These are phyloP conservation scores for Penicillium fuscoglaucum DNA, from an alignment of 2,329 filamentous ascomycete species.

Conservation along the genomic window DNA sequence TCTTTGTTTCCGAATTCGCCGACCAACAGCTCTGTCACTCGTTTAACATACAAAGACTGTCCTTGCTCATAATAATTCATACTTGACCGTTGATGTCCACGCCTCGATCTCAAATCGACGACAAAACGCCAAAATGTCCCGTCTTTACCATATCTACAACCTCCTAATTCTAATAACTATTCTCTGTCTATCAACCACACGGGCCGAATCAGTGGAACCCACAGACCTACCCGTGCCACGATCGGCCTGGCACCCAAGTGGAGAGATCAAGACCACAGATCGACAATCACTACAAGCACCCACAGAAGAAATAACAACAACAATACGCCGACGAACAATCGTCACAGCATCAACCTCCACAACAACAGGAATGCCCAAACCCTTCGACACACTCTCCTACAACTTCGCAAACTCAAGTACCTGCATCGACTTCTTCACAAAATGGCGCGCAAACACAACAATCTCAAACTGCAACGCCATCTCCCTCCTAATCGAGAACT, in stretches of 20 bases:
- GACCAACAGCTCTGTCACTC: not conserved
- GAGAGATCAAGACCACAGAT: constrained; percentile 20
- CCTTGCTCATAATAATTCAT: not conserved
- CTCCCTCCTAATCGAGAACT: constrained; percentile 82
- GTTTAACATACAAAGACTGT: constrained; percentile 3
- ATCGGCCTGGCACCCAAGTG: constrained; percentile 18
- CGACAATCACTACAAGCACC: constrained; percentile 12
- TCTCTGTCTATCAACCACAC: constrained; percentile 18
- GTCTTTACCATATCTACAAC: constrained; percentile 13
- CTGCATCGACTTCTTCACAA: constrained; percentile 60
- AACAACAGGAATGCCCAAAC: constrained; percentile 52
- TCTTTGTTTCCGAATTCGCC: not conserved
- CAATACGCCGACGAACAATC: constrained; percentile 8
- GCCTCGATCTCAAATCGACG: not conserved
- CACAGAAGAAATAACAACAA: not conserved
- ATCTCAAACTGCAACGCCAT: constrained; percentile 78
- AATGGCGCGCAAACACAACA: constrained; percentile 63
- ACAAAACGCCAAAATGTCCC: constrained; percentile 4
- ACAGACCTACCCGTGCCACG: constrained; percentile 2
- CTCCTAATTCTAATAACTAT: constrained; percentile 28
- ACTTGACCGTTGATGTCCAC: not conserved
- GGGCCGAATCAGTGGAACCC: constrained; percentile 10
- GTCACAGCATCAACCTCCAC: constrained; percentile 13
- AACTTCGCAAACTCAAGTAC: constrained; percentile 58
- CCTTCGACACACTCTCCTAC: constrained; percentile 66